Conservation (phyloP, 2,329 filamentous ascomycete species). For the Colletotrichum eleusines region DNA sequence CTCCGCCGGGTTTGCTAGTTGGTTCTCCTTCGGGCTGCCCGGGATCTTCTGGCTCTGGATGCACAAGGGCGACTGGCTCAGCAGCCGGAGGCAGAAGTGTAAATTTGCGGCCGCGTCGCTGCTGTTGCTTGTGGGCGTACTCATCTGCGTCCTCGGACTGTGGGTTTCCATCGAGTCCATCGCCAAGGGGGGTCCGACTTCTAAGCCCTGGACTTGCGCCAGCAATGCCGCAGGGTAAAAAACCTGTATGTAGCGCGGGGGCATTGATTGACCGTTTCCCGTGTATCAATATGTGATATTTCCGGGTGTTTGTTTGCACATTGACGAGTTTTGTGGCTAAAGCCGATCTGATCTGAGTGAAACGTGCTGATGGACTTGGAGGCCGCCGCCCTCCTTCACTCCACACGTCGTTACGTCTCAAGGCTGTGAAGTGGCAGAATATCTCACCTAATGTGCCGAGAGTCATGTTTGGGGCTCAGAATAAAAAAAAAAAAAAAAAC, state of each 20-base stretch:
- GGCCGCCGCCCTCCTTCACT: not conserved
- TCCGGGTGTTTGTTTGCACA: not conserved
- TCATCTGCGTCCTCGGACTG: constrained; percentile 54
- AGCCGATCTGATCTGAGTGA: not conserved
- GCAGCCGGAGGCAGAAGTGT: constrained; percentile 47
- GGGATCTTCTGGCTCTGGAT: constrained; percentile 63
- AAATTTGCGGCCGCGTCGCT: constrained; percentile 49
- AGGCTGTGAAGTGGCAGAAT: not conserved
- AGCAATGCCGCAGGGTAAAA: constrained; percentile 45
- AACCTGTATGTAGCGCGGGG: not conserved
- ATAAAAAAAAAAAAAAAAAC: not conserved
- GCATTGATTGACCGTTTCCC: not conserved
- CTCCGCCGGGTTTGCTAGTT: constrained; percentile 72
- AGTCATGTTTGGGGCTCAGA: not conserved
- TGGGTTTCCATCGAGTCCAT: constrained; percentile 56
- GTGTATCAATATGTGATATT: not conserved
- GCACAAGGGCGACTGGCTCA: constrained; percentile 57
- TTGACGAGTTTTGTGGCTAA: not conserved
- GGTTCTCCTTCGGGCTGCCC: constrained; percentile 71
- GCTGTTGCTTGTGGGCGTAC: constrained; percentile 50
- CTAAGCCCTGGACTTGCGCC: constrained; percentile 53
- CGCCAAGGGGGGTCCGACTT: constrained; percentile 44
- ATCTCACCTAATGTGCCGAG: not conserved
- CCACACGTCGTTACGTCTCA: no score
- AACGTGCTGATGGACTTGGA: no score